Evolutionary conservation across 2,329 filamentous ascomycete genomes (phyloP), one percentile per base, ranked within the genome.

Genomic region (Fusarium newnesense): DNA sequence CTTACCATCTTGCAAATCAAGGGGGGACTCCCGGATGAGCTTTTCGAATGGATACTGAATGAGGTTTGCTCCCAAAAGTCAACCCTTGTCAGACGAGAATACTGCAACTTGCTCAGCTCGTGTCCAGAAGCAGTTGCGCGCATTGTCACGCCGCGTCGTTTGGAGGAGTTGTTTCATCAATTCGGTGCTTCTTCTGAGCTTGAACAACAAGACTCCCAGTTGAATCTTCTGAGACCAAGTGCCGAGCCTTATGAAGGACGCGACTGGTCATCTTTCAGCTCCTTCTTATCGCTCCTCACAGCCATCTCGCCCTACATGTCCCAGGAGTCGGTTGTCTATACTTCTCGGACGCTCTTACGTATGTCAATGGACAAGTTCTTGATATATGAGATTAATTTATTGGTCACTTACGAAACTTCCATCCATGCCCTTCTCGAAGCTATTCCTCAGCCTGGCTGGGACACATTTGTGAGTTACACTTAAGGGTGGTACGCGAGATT

Each of bases 21-120:
- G 4, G 75, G 75, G 18, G 72, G 70, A 13, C 78, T 94, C 18
- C 89, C 92, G 0, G 89, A 93, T 67, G 87, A 92, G 61, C 77
- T 94, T 2, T 86, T 94, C 56, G 76, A 87, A 21, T 95, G 93
- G 93, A 83, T 94, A 7, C 77, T 93, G 10, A 82, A 88, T 56
- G 87, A 91, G 81, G 82, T 91, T 28, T 88, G 87, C 61, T 78
- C 83, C 4, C 90, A 93, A 75, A 81, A 83, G 44, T 87, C 87
- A 37, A 82, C 85, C 46, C 84, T 88, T 49, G 79, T 94, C 46
- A 86, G 90, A 56, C 80, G 85, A 61, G 88, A 91, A 66, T 94
- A 94, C 78, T 83, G 86, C 61, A 86, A 86, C 49, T 80, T 94
- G 8, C 81, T 88, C 59, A 81, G 84, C 39, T 78, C 82, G 56